phyloP scores from a whole-genome alignment of 2,329 filamentous ascomycete genomes.

The Nemania sp. region DNA sequence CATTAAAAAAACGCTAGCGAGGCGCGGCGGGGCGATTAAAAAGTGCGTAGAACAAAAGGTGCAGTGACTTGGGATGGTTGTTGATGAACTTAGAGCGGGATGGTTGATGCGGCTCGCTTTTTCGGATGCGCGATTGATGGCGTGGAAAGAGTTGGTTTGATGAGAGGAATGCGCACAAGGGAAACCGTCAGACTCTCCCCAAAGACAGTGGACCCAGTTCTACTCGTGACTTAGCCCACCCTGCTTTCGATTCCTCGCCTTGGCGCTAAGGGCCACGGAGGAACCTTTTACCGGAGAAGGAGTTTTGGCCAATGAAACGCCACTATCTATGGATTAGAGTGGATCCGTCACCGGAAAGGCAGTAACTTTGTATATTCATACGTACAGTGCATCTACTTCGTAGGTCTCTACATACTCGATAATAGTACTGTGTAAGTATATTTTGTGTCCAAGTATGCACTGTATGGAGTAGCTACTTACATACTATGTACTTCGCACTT shows the following conservation, averaged over 20 bases:
- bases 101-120: conserved; percentile 58
- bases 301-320: conserved; percentile 5
- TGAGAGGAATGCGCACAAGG: conserved; percentile 41
- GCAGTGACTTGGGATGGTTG: conserved; percentile 58
- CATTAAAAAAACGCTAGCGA: conserved; percentile 41
- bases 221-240: conserved; percentile 40
- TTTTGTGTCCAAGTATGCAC: background rate
- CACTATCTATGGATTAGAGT: background rate
- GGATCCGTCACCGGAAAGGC: conserved; percentile 6
- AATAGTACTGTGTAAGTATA: no score
- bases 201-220: conserved; percentile 36
- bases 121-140: conserved; percentile 60
- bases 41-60: conserved; percentile 59
- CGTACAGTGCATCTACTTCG: background rate
- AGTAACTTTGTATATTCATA: background rate
- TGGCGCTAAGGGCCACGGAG: conserved; percentile 25
- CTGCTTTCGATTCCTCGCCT: conserved; percentile 24
- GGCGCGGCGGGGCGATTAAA: conserved; percentile 49
- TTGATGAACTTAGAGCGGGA: conserved; percentile 62
- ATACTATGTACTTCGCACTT: no score
- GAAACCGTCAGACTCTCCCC: conserved; percentile 33
- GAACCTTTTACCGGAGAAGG: conserved; percentile 21
- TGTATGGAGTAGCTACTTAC: no score
- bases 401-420: no score
- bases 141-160: conserved; percentile 44